These are phyloP conservation scores for Penicillium sp. DNA, from an alignment of 2,329 filamentous ascomycete genomes.

Conservation along the genomic window DNA sequence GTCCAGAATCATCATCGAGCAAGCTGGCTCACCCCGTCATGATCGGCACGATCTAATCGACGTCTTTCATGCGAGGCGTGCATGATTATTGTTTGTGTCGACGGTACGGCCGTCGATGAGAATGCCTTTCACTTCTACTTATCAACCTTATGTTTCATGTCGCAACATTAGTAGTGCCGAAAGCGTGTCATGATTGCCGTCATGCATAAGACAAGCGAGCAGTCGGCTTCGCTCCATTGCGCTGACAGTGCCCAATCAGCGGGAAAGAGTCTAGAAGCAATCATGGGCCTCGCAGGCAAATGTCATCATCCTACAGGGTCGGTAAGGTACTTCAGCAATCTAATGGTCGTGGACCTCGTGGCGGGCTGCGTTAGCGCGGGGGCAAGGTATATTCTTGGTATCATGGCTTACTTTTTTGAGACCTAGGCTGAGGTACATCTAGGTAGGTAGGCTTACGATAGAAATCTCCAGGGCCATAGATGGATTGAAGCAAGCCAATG, in stretches of 20 bases:
- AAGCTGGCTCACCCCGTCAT: neutral
- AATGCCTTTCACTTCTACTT: conserved; percentile 9
- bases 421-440: neutral
- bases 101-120: conserved; percentile 1
- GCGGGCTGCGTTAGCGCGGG: neutral
- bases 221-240: neutral
- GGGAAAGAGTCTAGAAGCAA: no score
- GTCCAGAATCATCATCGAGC: neutral
- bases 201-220: neutral
- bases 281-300: neutral
- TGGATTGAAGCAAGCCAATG: no score
- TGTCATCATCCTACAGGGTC: no score
- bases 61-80: conserved; percentile 16
- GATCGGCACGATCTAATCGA: conserved; percentile 15
- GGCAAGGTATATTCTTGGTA: neutral
- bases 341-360: no score
- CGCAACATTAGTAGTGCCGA: neutral
- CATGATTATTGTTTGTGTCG: neutral
- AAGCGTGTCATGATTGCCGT: neutral
- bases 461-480: no score
- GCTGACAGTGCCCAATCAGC: neutral
- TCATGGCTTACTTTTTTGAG: neutral
- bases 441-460: no score
- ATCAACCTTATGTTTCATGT: conserved; percentile 10
- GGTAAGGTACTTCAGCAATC: no score